Conservation (phyloP, 257 asterid species). For the Plectranthus barbatus region DNA sequence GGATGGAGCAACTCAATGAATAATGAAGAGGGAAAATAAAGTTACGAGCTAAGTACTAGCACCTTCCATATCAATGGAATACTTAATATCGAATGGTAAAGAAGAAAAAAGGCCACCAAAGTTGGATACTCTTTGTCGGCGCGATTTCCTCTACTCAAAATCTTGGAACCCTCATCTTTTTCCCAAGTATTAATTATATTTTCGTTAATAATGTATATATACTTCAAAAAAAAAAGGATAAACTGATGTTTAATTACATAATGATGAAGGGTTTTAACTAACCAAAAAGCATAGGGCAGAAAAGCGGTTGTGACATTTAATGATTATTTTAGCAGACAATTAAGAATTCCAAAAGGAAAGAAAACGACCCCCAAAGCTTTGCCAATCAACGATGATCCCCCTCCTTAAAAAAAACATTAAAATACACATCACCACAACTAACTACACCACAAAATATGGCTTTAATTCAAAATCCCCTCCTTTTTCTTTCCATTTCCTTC, state of each 20-base stretch:
- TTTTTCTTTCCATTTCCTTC: slow-evolving; percentile 1
- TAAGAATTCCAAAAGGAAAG: slow-evolving; percentile 13
- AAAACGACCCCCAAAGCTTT: slow-evolving; percentile 15
- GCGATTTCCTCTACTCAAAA: slow-evolving; percentile 8
- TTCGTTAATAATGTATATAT: no score
- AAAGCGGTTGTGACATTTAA: slow-evolving; percentile 13
- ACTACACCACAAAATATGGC: slow-evolving; percentile 7
- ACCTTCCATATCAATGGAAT: slow-evolving; percentile 20
- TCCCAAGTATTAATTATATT: background rate
- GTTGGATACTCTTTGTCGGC: slow-evolving; percentile 53
- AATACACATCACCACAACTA: background rate
- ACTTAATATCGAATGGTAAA: slow-evolving; percentile 24
- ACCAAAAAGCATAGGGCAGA: slow-evolving; percentile 20
- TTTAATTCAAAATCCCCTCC: slow-evolving; percentile 21
- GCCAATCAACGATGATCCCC: background rate
- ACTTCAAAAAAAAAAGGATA: no score
- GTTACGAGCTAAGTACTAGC: no score
- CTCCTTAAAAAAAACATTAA: background rate
- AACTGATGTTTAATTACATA: no score
- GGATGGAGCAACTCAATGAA: no score
- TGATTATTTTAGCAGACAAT: slow-evolving; percentile 7
- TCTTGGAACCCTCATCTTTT: background rate
- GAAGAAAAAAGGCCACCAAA: slow-evolving; percentile 33
- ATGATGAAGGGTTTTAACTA: slow-evolving; percentile 18
- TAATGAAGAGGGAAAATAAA: no score